phyloP scores from a whole-genome alignment of 805 yeast genomes.

The Candida suzukii region DNA sequence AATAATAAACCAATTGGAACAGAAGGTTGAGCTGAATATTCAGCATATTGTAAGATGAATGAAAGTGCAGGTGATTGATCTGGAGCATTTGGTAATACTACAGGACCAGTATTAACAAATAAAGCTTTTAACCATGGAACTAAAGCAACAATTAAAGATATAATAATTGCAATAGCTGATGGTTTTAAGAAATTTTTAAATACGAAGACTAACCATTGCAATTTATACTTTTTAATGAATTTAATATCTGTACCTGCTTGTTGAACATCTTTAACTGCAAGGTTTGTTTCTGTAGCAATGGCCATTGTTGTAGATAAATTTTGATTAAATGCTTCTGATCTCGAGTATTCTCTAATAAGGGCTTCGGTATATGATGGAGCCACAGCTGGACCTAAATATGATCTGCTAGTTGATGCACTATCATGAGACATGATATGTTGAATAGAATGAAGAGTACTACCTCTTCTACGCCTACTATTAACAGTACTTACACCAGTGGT shows the following conservation, averaged over 20 bases:
- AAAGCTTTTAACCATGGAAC: conserved; percentile 48
- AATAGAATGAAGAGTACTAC: background rate
- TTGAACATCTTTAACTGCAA: conserved; percentile 17
- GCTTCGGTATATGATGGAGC: conserved; percentile 18
- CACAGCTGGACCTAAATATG: background rate
- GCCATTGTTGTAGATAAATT: conserved; percentile 20
- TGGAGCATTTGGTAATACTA: conserved; percentile 31
- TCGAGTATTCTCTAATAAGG: conserved; percentile 27
- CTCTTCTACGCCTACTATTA: background rate
- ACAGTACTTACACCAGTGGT: background rate
- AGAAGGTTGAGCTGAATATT: conserved; percentile 43
- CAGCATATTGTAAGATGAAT: conserved; percentile 41
- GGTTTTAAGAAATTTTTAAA: conserved; percentile 43
- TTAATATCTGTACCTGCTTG: conserved; percentile 16
- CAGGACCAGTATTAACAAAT: conserved; percentile 28
- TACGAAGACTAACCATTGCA: conserved; percentile 24
- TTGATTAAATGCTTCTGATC: conserved; percentile 25
- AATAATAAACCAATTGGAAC: conserved; percentile 50
- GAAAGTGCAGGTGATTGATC: conserved; percentile 49
- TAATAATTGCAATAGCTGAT: conserved; percentile 37
- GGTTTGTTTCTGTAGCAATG: conserved; percentile 27
- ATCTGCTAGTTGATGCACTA: no score
- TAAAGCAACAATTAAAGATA: conserved; percentile 41
- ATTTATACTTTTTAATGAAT: conserved; percentile 22
- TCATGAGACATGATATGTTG: background rate